Conservation (phyloP, 768 basidiomycete species). For the Pholiota conissans region DNA sequence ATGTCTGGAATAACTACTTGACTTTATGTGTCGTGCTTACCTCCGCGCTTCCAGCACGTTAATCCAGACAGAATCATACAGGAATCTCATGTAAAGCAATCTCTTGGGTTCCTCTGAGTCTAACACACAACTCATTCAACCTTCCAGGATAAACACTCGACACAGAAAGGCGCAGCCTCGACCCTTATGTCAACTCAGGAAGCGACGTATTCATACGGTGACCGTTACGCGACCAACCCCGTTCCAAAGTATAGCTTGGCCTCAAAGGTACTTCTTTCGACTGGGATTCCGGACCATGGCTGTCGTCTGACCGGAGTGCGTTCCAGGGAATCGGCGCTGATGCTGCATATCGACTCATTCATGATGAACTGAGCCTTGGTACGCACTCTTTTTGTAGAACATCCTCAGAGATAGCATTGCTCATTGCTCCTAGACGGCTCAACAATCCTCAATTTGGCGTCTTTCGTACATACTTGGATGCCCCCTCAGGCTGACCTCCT, state of each 20-base stretch:
- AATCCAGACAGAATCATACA: slow-evolving; percentile 67
- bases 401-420: background rate
- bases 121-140: background rate
- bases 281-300: background rate
- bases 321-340: slow-evolving; percentile 55
- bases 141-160: slow-evolving; percentile 6
- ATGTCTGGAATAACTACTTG: background rate
- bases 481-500: slow-evolving; percentile 51
- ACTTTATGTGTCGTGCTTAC: background rate
- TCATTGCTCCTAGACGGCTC: slow-evolving; percentile 45
- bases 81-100: slow-evolving; percentile 44
- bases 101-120: slow-evolving; percentile 5
- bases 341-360: slow-evolving; percentile 54
- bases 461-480: slow-evolving; percentile 67
- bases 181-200: slow-evolving; percentile 16
- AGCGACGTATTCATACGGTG: slow-evolving; percentile 51
- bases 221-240: slow-evolving; percentile 64
- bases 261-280: slow-evolving; percentile 38
- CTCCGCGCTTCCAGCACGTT: slow-evolving; percentile 48
- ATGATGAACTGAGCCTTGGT: slow-evolving; percentile 63
- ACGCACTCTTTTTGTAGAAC: slow-evolving; percentile 23
- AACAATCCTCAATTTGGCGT: slow-evolving; percentile 63
- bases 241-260: slow-evolving; percentile 72
- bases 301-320: background rate
- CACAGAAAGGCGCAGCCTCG: slow-evolving; percentile 41